Conservation (phyloP, 140 eudicot species). For the Cichorium intybus region DNA sequence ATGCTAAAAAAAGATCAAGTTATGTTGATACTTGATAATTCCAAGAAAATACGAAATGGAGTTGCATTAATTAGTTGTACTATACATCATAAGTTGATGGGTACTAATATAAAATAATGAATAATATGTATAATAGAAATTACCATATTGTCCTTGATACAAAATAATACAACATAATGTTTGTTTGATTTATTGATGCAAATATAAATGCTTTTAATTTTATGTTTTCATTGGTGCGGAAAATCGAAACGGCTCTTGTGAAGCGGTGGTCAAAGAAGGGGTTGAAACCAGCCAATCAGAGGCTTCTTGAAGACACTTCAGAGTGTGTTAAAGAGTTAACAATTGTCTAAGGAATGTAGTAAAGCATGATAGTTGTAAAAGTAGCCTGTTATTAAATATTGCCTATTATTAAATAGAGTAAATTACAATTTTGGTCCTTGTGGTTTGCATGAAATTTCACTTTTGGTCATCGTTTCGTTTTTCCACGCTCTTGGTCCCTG, state of each 20-base stretch:
- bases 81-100: no score
- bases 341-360: conserved; percentile 29
- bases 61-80: no score
- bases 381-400: no score
- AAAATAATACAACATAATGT: neutral
- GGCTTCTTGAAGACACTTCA: conserved; percentile 37
- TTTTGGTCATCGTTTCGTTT: no score
- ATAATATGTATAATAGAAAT: no score
- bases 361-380: conserved; percentile 8
- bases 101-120: no score
- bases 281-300: conserved; percentile 50
- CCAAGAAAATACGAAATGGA: no score
- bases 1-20: no score
- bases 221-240: conserved; percentile 62
- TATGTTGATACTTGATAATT: no score
- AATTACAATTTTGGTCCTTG: conserved; percentile 4
- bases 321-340: conserved; percentile 59
- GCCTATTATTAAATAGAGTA: conserved; percentile 17
- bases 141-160: no score
- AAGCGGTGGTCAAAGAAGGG: conserved; percentile 60
- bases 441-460: neutral
- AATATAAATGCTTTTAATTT: neutral
- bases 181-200: conserved; percentile 14
- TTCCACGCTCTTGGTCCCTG: no score
- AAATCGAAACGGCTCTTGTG: conserved; percentile 62